Percentiles rank a stretch among this genome's conserved stretches.
Conservation (phyloP, 129 eudicot species). For the Centaurea solstitialis region DNA sequence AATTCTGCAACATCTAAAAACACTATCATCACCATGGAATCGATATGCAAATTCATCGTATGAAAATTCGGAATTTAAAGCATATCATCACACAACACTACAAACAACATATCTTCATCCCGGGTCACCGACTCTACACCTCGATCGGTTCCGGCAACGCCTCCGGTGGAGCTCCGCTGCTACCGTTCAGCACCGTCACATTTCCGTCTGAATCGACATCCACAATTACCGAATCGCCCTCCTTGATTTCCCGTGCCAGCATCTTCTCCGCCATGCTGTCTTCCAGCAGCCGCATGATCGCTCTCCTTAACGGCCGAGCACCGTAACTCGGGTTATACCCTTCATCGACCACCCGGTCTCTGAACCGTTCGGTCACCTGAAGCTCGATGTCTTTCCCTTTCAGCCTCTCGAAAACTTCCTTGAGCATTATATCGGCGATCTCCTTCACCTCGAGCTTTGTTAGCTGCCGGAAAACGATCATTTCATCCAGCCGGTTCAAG, state of each 20-base stretch:
- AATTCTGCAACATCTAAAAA: constrained; percentile 6
- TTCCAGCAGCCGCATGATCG: constrained; percentile 85
- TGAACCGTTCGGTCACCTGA: constrained; percentile 80
- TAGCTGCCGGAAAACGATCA: constrained; percentile 85
- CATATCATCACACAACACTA: constrained; percentile 21
- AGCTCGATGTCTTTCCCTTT: constrained; percentile 65
- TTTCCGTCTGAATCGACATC: constrained; percentile 82
- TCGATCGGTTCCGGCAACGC: constrained; percentile 60
- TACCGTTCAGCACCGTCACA: constrained; percentile 72
- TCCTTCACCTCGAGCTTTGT: constrained; percentile 83
- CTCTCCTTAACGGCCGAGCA: constrained; percentile 80
- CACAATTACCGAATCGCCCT: constrained; percentile 82
- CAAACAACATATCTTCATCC: constrained; percentile 18
- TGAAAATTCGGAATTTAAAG: constrained; percentile 20
- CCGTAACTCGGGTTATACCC: constrained; percentile 91
- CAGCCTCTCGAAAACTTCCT: constrained; percentile 80
- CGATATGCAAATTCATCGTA: constrained; percentile 24
- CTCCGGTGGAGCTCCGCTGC: constrained; percentile 67
- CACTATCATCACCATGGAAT: constrained; percentile 2
- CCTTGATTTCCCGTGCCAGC: constrained; percentile 81
- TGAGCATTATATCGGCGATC: constrained; percentile 84
- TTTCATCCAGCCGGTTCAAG: constrained; percentile 84
- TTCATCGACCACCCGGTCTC: constrained; percentile 74
- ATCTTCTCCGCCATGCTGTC: constrained; percentile 96
- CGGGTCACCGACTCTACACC: constrained; percentile 29